These are phyloP conservation scores for Tulasnella sp. DNA, from an alignment of 768 basidiomycete genomes.

Conservation along the genomic window DNA sequence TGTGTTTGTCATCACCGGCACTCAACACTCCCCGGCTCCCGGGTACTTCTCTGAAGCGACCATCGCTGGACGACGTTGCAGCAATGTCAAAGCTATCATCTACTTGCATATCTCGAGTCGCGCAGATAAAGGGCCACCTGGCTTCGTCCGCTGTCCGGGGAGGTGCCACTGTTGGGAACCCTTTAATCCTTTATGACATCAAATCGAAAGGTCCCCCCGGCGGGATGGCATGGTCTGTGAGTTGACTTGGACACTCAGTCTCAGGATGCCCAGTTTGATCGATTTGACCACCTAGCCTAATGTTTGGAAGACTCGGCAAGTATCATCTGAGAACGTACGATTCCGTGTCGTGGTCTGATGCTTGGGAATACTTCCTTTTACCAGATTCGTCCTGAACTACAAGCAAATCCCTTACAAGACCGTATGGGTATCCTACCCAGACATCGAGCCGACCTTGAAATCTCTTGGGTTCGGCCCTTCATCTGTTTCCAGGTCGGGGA, in stretches of 20 bases:
- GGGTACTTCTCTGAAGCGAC: not conserved
- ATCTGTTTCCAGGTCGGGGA: not conserved
- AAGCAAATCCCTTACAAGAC: conserved; percentile 17
- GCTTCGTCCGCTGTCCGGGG: not conserved
- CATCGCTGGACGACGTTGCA: not conserved
- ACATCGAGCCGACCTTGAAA: conserved; percentile 11
- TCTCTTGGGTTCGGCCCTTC: conserved; percentile 9
- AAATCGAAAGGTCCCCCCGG: conserved; percentile 5
- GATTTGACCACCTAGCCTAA: not conserved
- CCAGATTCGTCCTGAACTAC: conserved; percentile 18
- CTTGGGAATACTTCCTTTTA: not conserved
- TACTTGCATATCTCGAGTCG: conserved; percentile 9
- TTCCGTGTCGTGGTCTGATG: not conserved
- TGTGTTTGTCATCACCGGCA: not conserved
- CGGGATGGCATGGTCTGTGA: conserved; percentile 7
- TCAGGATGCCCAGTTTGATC: not conserved
- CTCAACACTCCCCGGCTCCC: not conserved
- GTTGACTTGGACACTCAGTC: not conserved
- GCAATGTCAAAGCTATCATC: not conserved
- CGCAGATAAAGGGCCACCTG: not conserved
- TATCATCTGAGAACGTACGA: not conserved
- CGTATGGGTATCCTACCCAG: conserved; percentile 12
- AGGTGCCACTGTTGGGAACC: not conserved
- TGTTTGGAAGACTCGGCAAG: conserved; percentile 16
- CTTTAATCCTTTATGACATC: conserved; percentile 19